A percentile compares a stretch with the other conserved stretches of the same genome.
phyloP scores from a whole-genome alignment of 2,329 filamentous ascomycete genomes.

The Nannizzia gypsea region DNA sequence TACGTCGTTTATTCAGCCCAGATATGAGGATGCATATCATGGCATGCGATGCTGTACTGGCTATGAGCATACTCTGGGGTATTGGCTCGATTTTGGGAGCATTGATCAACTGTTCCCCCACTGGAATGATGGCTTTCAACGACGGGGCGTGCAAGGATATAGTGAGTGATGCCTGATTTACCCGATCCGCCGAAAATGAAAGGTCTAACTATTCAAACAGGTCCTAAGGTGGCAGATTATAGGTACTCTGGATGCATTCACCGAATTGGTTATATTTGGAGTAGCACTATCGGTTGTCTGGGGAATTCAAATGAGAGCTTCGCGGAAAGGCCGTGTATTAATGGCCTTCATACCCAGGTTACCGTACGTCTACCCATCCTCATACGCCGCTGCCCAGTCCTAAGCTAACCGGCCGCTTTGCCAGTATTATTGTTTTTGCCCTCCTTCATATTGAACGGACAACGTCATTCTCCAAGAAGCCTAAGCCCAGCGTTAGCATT shows the following conservation, averaged over 20 bases:
- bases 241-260: not conserved
- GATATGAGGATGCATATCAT: not conserved
- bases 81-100: not conserved
- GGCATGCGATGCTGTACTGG: not conserved
- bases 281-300: not conserved
- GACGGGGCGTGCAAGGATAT: not conserved
- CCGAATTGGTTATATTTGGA: not conserved
- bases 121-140: not conserved
- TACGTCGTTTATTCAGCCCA: not conserved
- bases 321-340: not conserved
- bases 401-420: not conserved
- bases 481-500: not conserved
- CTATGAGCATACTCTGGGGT: not conserved
- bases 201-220: not conserved
- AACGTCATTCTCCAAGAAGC: not conserved
- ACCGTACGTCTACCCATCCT: not conserved
- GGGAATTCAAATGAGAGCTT: not conserved
- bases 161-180: not conserved
- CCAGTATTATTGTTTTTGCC: not conserved
- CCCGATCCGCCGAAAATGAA: not conserved
- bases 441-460: not conserved
- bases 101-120: not conserved
- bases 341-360: conserved; percentile 1
- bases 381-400: not conserved
- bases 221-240: not conserved